A percentile compares a stretch with the other conserved stretches of the same genome.
Evolutionary conservation across 805 yeast genomes (phyloP).

Genomic region (Jamesozyma lodderae): DNA sequence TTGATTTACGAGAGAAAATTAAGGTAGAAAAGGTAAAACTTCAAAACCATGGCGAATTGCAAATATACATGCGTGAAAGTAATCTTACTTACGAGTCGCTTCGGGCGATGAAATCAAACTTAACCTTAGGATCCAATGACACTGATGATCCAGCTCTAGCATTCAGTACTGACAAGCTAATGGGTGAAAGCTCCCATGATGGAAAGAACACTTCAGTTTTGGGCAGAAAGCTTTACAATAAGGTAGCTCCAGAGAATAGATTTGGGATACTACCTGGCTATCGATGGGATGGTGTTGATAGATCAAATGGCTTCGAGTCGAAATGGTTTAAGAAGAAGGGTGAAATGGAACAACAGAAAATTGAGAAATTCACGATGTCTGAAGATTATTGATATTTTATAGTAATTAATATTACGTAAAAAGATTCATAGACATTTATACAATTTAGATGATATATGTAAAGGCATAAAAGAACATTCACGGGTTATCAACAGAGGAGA

Average conservation of each 20-base stretch:
- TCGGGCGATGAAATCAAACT: background rate
- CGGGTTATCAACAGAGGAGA: too few species aligned
- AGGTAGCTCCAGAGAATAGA: slow-evolving; percentile 51
- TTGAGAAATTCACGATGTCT: slow-evolving; percentile 30
- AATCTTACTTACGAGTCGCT: background rate
- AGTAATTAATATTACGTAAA: too few species aligned
- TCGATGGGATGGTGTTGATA: slow-evolving; percentile 87
- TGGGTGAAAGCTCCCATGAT: too few species aligned
- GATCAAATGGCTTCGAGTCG: slow-evolving; percentile 81
- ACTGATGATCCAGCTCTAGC: slow-evolving; percentile 59
- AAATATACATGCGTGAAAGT: slow-evolving; percentile 17
- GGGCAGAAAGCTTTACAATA: slow-evolving; percentile 48
- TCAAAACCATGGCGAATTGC: slow-evolving; percentile 31
- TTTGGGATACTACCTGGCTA: slow-evolving; percentile 70
- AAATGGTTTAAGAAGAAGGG: slow-evolving; percentile 42
- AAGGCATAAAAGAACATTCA: too few species aligned
- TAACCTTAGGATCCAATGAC: background rate
- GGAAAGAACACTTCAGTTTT: slow-evolving; percentile 14
- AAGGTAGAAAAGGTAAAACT: slow-evolving; percentile 31
- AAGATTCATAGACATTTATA: too few species aligned
- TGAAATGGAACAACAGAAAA: slow-evolving; percentile 29
- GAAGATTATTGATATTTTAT: slow-evolving; percentile 29
- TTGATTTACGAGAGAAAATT: slow-evolving; percentile 23
- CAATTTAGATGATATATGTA: too few species aligned
- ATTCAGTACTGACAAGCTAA: slow-evolving; percentile 30